Percentiles rank a stretch among this genome's conserved stretches.
Conservation (phyloP, 2,329 filamentous ascomycete genomes). For the Cladobotryum mycophilum region DNA sequence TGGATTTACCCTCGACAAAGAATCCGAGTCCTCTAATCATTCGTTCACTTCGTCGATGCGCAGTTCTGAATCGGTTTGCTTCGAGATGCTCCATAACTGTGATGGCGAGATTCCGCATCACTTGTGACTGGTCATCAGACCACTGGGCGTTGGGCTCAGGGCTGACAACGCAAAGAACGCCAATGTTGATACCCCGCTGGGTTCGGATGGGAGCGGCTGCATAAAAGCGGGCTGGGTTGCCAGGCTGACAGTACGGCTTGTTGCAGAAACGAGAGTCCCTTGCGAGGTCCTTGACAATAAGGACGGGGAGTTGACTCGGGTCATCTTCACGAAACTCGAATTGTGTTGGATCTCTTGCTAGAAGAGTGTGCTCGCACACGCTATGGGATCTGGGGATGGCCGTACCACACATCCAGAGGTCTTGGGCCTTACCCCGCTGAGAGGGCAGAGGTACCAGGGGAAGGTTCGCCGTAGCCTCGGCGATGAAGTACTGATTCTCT, state of each 20-base stretch:
- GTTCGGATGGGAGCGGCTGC: constrained; percentile 30
- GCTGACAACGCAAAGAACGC: constrained; percentile 23
- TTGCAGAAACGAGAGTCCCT: constrained; percentile 22
- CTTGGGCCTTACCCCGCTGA: neutral
- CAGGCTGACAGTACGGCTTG: constrained; percentile 13
- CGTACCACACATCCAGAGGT: constrained; percentile 16
- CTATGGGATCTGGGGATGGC: constrained; percentile 18
- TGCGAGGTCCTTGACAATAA: constrained; percentile 24
- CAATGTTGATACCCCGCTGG: constrained; percentile 28
- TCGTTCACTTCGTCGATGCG: constrained; percentile 22
- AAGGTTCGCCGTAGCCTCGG: constrained; percentile 37
- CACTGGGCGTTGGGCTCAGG: constrained; percentile 11
- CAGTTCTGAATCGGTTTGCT: constrained; percentile 16
- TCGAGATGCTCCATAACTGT: constrained; percentile 28
- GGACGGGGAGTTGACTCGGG: constrained; percentile 19
- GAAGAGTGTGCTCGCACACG: constrained; percentile 15
- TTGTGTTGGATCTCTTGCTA: constrained; percentile 2
- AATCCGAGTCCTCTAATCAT: constrained; percentile 28
- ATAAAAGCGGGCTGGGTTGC: constrained; percentile 24
- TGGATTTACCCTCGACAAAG: constrained; percentile 20
- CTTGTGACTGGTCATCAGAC: constrained; percentile 17
- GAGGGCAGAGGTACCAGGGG: constrained; percentile 20
- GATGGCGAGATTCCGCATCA: constrained; percentile 16
- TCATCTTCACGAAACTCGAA: constrained; percentile 1
- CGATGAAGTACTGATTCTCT: constrained; percentile 38